Conservation (phyloP, 345 rosid genomes). For the Eucalyptus sp. region DNA sequence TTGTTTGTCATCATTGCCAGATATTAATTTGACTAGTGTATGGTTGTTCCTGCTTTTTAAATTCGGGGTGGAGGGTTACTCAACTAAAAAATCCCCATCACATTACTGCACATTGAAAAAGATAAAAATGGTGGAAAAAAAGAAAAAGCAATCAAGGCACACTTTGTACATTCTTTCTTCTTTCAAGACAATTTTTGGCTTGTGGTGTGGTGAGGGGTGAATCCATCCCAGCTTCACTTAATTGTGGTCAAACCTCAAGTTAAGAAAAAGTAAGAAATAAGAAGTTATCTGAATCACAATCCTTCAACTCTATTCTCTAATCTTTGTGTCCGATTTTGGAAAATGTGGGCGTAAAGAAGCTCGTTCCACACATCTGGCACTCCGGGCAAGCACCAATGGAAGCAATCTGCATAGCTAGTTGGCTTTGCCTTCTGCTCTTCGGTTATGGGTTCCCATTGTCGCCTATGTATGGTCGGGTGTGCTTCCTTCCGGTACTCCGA, state of each 20-base stretch:
- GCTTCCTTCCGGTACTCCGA: conserved; percentile 80
- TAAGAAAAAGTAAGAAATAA: background rate
- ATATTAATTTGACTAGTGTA: background rate
- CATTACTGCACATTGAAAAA: background rate
- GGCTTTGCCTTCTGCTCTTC: conserved; percentile 42
- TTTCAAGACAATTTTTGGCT: background rate
- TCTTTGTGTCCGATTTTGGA: background rate
- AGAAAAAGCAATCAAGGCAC: background rate
- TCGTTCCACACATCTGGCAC: conserved; percentile 93
- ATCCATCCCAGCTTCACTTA: background rate
- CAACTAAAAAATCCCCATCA: background rate
- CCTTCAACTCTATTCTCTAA: background rate
- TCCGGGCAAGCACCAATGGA: conserved; percentile 95
- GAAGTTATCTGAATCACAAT: background rate
- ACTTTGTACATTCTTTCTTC: background rate
- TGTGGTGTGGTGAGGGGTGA: background rate
- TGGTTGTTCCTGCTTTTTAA: background rate
- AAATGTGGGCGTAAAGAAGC: conserved; percentile 55
- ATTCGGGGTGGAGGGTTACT: background rate
- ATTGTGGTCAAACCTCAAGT: background rate
- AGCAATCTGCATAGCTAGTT: conserved; percentile 63
- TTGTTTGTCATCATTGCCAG: background rate
- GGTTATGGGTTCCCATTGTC: conserved; percentile 56
- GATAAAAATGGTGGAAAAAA: background rate
- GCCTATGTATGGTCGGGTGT: conserved; percentile 59